phyloP scores from a whole-genome alignment of 768 basidiomycete genomes.

The Rhodotorula taiwanensis region DNA sequence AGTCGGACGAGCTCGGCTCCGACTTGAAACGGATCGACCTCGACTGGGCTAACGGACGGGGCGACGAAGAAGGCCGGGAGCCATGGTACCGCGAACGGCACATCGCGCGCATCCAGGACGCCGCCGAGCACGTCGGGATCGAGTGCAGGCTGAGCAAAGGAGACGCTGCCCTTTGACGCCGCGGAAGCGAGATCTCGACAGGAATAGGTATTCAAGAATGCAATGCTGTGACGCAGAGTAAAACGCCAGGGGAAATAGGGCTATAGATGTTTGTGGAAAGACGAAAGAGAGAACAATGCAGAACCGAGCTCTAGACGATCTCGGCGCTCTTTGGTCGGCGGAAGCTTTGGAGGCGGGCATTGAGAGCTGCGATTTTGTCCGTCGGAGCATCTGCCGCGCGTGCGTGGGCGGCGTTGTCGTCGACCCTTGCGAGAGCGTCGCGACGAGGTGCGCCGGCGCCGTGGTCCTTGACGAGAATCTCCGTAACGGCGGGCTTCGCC shows the following conservation, averaged over 20 bases:
- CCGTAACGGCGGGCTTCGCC: not conserved
- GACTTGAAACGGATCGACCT: not conserved
- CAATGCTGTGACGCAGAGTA: too few relatives aligned
- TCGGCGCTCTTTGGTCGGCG: not conserved
- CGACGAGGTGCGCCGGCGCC: not conserved
- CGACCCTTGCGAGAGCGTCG: slow-evolving; percentile 1
- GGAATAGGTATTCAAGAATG: too few relatives aligned
- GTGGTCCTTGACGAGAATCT: slow-evolving; percentile 21
- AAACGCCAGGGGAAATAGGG: too few relatives aligned
- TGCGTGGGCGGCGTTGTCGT: slow-evolving; percentile 5
- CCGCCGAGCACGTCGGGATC: not conserved
- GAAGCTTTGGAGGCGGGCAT: too few relatives aligned
- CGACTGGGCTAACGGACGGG: not conserved
- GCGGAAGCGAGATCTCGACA: too few relatives aligned
- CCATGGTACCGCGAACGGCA: slow-evolving; percentile 11
- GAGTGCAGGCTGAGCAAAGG: not conserved
- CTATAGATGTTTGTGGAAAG: too few relatives aligned
- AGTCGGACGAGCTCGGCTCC: slow-evolving; percentile 1
- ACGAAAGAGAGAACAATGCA: too few relatives aligned
- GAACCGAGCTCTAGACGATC: too few relatives aligned
- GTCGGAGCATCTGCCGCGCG: not conserved
- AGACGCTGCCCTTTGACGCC: too few relatives aligned
- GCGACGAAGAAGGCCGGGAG: not conserved
- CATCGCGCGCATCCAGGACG: slow-evolving; percentile 2
- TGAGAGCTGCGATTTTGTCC: not conserved